A percentile compares a stretch with the other conserved stretches of the same genome.
Conservation (phyloP, 352 stramenopile genomes). For the Globisporangium abappressorium region DNA sequence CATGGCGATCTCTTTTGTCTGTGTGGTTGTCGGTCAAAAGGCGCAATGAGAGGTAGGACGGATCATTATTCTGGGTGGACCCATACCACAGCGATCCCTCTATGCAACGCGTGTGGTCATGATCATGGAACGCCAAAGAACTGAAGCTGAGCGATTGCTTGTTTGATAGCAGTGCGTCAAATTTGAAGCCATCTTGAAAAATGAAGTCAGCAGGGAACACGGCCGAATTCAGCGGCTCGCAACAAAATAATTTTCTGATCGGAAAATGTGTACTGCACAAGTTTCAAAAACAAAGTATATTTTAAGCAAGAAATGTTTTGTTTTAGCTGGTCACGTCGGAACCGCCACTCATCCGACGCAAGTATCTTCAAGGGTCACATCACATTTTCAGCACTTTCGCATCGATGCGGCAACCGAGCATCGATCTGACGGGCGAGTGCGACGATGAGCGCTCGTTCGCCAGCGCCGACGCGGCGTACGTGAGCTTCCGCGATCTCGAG, state of each 20-base stretch:
- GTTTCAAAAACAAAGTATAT: no score
- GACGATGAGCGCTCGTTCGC: background rate
- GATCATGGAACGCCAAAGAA: constrained; percentile 1
- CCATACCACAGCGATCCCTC: background rate
- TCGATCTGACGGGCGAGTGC: background rate
- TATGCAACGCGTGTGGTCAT: background rate
- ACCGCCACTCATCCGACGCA: no score
- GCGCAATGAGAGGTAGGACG: background rate
- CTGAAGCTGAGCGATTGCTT: background rate
- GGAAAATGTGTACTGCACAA: no score
- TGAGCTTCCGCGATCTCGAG: background rate
- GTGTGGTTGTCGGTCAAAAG: background rate
- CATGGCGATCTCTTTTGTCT: background rate
- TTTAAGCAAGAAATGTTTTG: no score
- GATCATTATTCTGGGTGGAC: background rate
- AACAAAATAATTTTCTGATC: no score
- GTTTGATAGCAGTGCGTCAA: no score
- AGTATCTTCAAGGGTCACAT: no score
- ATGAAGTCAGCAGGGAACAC: background rate
- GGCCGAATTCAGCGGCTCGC: no score
- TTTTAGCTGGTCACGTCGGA: no score
- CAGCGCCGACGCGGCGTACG: background rate
- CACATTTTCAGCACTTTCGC: no score
- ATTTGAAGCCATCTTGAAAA: background rate
- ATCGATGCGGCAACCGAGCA: background rate